phyloP scores from a whole-genome alignment of 139 green algal genomes.

The Chlorokybus atmophyticus region DNA sequence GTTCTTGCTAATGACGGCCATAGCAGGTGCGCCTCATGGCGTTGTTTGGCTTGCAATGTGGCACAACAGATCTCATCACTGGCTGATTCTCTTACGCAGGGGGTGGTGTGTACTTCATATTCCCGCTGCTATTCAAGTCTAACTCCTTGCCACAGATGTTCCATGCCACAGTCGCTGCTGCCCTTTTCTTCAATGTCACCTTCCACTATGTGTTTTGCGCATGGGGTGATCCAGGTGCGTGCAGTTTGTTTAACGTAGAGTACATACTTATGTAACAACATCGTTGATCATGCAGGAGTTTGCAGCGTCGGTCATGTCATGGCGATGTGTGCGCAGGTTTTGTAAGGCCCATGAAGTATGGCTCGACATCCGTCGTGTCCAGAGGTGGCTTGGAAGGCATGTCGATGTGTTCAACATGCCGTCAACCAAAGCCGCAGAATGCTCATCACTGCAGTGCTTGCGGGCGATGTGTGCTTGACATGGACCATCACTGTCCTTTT shows the following conservation, averaged over 20 bases:
- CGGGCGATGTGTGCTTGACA: slow-evolving; percentile 24
- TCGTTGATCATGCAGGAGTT: background rate
- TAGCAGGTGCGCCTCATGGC: background rate
- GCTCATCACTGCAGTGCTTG: slow-evolving; percentile 29
- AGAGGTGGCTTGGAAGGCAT: slow-evolving; percentile 1
- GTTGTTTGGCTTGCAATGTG: background rate
- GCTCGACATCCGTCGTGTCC: background rate
- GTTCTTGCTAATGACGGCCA: slow-evolving; percentile 6
- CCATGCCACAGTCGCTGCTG: slow-evolving; percentile 4
- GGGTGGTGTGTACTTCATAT: slow-evolving; percentile 10
- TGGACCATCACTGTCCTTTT: slow-evolving; percentile 37
- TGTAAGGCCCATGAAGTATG: background rate
- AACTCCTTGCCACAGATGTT: background rate
- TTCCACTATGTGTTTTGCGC: slow-evolving; percentile 21
- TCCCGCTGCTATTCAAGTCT: slow-evolving; percentile 6
- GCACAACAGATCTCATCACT: background rate
- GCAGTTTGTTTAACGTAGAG: too few species aligned
- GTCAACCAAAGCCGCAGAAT: slow-evolving; percentile 19
- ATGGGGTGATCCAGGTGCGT: too few species aligned
- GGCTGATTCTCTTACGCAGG: background rate
- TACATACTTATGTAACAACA: too few species aligned
- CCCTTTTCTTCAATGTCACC: slow-evolving; percentile 19
- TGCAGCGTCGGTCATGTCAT: background rate
- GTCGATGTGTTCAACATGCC: slow-evolving; percentile 11
- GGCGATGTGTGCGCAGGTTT: background rate